phyloP scores from a whole-genome alignment of 2,329 filamentous ascomycete species.

The Capronia epimyces region DNA sequence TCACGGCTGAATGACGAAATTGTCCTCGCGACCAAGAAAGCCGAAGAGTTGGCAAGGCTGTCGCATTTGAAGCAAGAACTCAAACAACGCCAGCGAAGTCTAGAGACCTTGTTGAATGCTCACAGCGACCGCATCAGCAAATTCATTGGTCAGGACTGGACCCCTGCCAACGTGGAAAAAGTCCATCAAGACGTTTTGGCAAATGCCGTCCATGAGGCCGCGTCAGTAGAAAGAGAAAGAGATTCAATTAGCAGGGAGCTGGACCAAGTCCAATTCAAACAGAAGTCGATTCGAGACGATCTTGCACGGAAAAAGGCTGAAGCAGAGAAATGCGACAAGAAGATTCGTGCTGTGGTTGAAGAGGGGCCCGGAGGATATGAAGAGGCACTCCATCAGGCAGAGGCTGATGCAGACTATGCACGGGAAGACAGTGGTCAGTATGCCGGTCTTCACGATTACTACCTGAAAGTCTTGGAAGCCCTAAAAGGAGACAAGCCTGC shows the following conservation, averaged over 20 bases:
- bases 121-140: constrained; percentile 65
- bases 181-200: constrained; percentile 60
- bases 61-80: constrained; percentile 78
- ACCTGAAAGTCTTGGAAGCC: constrained; percentile 59
- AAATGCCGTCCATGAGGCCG: constrained; percentile 47
- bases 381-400: constrained; percentile 48
- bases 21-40: constrained; percentile 72
- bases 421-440: constrained; percentile 63
- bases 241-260: constrained; percentile 67
- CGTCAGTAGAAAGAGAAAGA: constrained; percentile 59
- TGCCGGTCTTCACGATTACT: constrained; percentile 66
- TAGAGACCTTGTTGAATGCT: constrained; percentile 71
- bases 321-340: constrained; percentile 55
- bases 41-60: constrained; percentile 75
- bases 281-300: constrained; percentile 61
- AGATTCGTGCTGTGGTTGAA: constrained; percentile 56
- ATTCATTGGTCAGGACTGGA: constrained; percentile 63
- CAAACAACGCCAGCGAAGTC: constrained; percentile 63
- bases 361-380: constrained; percentile 48
- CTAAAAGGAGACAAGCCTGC: constrained; percentile 53
- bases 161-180: constrained; percentile 61
- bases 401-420: constrained; percentile 47
- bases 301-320: constrained; percentile 61
- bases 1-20: constrained; percentile 73
- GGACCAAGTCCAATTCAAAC: constrained; percentile 67